Conservation (phyloP, 1,284 basidiomycete genomes). For the Sporisorium scitamineum region DNA sequence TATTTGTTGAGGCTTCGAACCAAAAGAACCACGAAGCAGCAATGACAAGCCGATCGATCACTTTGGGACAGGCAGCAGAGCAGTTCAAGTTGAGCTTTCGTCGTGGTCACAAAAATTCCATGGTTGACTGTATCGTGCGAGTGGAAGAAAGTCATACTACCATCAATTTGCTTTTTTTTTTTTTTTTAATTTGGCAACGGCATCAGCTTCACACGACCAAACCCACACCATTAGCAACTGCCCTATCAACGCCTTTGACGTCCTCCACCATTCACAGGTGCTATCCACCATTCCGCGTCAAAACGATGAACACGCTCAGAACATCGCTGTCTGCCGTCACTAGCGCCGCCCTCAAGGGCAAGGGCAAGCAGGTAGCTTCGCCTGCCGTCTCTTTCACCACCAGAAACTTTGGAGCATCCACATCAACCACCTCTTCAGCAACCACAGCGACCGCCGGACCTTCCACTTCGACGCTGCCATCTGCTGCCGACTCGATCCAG, state of each 20-base stretch:
- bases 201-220: not conserved
- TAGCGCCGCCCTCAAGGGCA: slow-evolving; percentile 36
- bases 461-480: slow-evolving; percentile 5
- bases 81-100: not conserved
- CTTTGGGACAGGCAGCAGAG: not conserved
- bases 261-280: not conserved
- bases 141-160: slow-evolving; percentile 25
- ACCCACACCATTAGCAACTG: not conserved
- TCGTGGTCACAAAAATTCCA: not conserved
- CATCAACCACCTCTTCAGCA: slow-evolving; percentile 4
- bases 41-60: slow-evolving; percentile 13
- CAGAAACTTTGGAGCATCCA: slow-evolving; percentile 11
- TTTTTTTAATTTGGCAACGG: not conserved
- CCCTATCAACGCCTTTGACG: not conserved
- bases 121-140: slow-evolving; percentile 22
- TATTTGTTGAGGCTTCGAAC: no score
- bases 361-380: slow-evolving; percentile 21
- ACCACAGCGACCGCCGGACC: slow-evolving; percentile 5
- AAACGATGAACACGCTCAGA: slow-evolving; percentile 32
- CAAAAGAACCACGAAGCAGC: no score
- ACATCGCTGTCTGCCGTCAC: slow-evolving; percentile 20
- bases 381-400: slow-evolving; percentile 9
- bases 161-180: slow-evolving; percentile 5
- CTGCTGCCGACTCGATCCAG: not conserved
- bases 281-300: no score